A percentile compares a stretch with the other conserved stretches of the same genome.
Evolutionary conservation across 805 yeast genomes (phyloP).

Genomic region (Saccharomycopsis capsularis): DNA sequence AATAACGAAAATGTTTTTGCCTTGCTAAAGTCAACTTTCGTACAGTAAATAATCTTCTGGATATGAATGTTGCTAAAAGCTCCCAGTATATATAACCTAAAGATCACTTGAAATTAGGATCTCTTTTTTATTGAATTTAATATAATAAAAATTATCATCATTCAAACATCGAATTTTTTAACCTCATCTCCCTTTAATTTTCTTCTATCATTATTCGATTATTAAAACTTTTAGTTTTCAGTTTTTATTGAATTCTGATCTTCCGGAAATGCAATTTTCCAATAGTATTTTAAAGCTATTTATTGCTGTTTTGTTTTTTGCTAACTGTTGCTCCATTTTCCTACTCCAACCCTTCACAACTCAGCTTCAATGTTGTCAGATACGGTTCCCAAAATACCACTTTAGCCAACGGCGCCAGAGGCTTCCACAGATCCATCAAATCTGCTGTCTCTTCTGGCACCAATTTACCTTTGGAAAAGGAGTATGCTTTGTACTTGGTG

Average conservation of each 20-base stretch:
- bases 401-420: background rate
- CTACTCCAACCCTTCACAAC: slow-evolving; percentile 3
- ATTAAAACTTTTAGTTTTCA: background rate
- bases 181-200: background rate
- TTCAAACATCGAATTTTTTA: too few species aligned
- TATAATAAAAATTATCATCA: too few species aligned
- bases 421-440: background rate
- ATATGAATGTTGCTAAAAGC: too few species aligned
- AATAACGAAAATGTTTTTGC: too few species aligned
- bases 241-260: too few species aligned
- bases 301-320: slow-evolving; percentile 5
- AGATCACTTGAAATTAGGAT: too few species aligned
- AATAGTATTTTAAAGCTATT: slow-evolving; percentile 7
- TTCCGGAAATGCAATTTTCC: slow-evolving; percentile 9
- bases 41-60: too few species aligned
- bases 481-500: slow-evolving; percentile 38
- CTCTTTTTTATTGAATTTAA: too few species aligned
- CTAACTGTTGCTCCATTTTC: slow-evolving; percentile 11
- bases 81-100: too few species aligned
- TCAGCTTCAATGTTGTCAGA: slow-evolving; percentile 15
- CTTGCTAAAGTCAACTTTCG: too few species aligned
- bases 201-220: background rate
- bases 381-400: slow-evolving; percentile 6
- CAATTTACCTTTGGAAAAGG: slow-evolving; percentile 29
- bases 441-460: slow-evolving; percentile 6